Evolutionary conservation across 306 rosid genomes (phyloP).

Genomic region (Vigna angularis): DNA sequence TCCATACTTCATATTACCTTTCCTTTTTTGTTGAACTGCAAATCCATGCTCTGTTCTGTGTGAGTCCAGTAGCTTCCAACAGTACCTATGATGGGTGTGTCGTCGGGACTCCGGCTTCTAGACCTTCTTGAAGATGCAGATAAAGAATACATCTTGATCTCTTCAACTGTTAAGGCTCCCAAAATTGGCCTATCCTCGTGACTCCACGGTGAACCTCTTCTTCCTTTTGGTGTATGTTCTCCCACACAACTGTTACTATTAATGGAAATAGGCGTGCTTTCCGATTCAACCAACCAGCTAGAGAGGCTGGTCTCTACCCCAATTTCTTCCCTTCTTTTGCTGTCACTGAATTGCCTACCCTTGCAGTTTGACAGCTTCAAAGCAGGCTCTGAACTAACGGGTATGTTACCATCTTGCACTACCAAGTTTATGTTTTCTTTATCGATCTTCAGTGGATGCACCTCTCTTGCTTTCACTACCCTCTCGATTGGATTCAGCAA

Average conservation of each 20-base stretch:
- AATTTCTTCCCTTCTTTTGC: conserved; percentile 36
- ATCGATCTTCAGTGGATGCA: conserved; percentile 38
- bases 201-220: conserved; percentile 45
- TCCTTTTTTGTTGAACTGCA: conserved; percentile 40
- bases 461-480: conserved; percentile 43
- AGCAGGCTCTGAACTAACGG: conserved; percentile 51
- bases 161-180: conserved; percentile 66
- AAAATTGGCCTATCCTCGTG: conserved; percentile 64
- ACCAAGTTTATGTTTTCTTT: conserved; percentile 67
- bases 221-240: conserved; percentile 46
- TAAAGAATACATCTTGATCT: conserved; percentile 52
- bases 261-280: conserved; percentile 50
- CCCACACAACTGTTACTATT: conserved; percentile 45
- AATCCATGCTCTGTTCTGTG: conserved; percentile 56
- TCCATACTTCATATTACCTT: conserved; percentile 25
- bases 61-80: conserved; percentile 88
- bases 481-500: conserved; percentile 71
- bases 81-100: conserved; percentile 65
- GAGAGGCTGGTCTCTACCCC: conserved; percentile 82
- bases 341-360: conserved; percentile 38
- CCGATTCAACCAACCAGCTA: conserved; percentile 79
- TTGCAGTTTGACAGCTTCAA: conserved; percentile 43
- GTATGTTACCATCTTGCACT: conserved; percentile 30
- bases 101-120: conserved; percentile 58
- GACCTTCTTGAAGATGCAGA: conserved; percentile 49